phyloP scores from a whole-genome alignment of 305 asterid species.

The Fraxinus paxiana region DNA sequence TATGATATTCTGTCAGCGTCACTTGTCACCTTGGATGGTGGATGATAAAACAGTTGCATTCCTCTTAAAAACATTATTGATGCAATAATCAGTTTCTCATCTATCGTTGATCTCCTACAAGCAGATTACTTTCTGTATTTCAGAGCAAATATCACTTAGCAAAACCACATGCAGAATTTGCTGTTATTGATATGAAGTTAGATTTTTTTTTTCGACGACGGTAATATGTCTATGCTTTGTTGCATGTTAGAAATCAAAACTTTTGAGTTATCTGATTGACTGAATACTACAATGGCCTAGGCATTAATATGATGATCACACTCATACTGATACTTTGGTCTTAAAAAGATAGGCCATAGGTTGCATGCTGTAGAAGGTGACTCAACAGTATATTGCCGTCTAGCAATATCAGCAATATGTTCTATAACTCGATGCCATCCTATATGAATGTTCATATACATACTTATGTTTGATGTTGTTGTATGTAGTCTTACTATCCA shows the following conservation, averaged over 20 bases:
- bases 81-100: not conserved
- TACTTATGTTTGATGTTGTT: not conserved
- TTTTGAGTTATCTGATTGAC: not conserved
- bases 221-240: not conserved
- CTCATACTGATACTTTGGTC: not conserved
- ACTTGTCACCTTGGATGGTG: not conserved
- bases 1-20: not conserved
- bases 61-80: not conserved
- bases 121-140: not conserved
- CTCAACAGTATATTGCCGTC: not conserved
- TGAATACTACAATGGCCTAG: not conserved
- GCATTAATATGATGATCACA: not conserved
- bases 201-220: not conserved
- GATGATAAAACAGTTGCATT: not conserved
- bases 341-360: not conserved
- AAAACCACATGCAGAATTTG: not conserved
- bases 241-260: not conserved
- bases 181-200: not conserved
- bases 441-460: not conserved
- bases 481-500: constrained; percentile 64
- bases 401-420: not conserved
- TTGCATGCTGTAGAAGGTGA: not conserved
- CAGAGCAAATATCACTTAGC: not conserved
- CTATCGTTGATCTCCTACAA: not conserved
- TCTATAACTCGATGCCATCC: not conserved